Evolutionary conservation across 2,329 filamentous ascomycete genomes (phyloP), one percentile per base, ranked within the genome.

Genomic region (Aspergillus bombycis): DNA sequence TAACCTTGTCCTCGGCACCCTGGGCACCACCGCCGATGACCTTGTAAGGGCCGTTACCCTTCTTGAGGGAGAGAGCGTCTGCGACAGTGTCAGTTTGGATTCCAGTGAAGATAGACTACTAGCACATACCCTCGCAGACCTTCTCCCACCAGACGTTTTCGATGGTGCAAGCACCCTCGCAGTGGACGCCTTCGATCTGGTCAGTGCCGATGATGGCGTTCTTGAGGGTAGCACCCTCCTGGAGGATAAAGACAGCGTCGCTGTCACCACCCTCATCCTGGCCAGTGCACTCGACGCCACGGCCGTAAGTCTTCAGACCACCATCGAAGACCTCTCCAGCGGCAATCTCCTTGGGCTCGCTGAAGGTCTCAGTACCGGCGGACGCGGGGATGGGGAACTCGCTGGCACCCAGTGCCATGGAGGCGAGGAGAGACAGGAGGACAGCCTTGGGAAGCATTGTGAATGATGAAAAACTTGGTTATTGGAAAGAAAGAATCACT

Each of bases 241-340:
- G 63, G 43, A 77, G 68, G 21, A 68, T 58, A 64, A 79, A 78
- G 57, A 80, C 76, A 6, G 77, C 73, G 54, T 79, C 78, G 0
- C 71, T 70, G 58, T 83, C 77, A 19, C 80, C 81, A 26, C 80
- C 80, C 64, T 84, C 82, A n/a, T 62, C 64, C 63, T 83, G 61
- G 36, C 61, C 80, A 26, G 68, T 70, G 71, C 81, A 83, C 30
- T 74, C 72, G 16, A 74, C 74, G 50, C 71, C 75, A 62, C 83
- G 81, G 64, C 81, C 83, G 71, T 76, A 84, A 55, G 77, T 76
- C 70, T 80, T 77, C 81, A 84, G 82, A n/a, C 76, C 80, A 58
- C 83, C 82, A 65, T 85, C 83, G 65, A 84, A 83, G 45, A 68
- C 74, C 57, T 75, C 75, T 23, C 78, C 79, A n/a, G 48, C 56